Percentiles rank a stretch among this genome's conserved stretches.
Conservation (phyloP, 495 filamentous ascomycete genomes). For the Penicillium samsonianum region DNA sequence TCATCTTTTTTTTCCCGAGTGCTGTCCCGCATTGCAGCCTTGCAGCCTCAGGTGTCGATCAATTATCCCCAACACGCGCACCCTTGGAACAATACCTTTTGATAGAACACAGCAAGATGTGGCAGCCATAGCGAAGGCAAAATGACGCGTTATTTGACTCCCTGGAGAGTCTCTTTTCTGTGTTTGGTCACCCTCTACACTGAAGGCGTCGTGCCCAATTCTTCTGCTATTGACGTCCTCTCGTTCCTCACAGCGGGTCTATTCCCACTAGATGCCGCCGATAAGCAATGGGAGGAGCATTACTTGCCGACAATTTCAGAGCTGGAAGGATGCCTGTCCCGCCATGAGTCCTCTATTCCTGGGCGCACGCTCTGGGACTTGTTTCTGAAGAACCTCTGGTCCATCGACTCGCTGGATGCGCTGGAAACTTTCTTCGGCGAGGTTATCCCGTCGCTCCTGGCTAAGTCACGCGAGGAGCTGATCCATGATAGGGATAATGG, state of each 20-base stretch:
- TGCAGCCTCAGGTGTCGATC: constrained; percentile 28
- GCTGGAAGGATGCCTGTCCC: constrained; percentile 63
- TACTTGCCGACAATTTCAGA: constrained; percentile 63
- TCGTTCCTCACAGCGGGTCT: constrained; percentile 80
- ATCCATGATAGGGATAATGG: constrained; percentile 53
- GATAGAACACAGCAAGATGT: constrained; percentile 19
- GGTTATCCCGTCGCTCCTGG: constrained; percentile 53
- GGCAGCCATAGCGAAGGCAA: constrained; percentile 16
- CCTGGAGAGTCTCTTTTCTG: constrained; percentile 80
- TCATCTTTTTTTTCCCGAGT: constrained; percentile 22
- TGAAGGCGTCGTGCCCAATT: constrained; percentile 69
- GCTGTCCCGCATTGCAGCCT: constrained; percentile 25
- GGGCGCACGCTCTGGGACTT: constrained; percentile 83
- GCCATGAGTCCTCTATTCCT: constrained; percentile 65
- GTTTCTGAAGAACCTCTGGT: constrained; percentile 82
- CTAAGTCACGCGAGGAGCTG: constrained; percentile 59
- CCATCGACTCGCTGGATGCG: constrained; percentile 75
- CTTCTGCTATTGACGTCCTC: constrained; percentile 76
- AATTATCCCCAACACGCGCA: constrained; percentile 26
- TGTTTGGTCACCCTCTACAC: constrained; percentile 79
- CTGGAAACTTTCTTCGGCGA: constrained; percentile 68
- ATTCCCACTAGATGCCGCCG: constrained; percentile 50
- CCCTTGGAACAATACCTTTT: constrained; percentile 15
- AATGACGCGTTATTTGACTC: constrained; percentile 82
- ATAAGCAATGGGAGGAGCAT: constrained; percentile 39